Conservation (phyloP, 2,329 filamentous ascomycete species). For the Kalmusia sp. region DNA sequence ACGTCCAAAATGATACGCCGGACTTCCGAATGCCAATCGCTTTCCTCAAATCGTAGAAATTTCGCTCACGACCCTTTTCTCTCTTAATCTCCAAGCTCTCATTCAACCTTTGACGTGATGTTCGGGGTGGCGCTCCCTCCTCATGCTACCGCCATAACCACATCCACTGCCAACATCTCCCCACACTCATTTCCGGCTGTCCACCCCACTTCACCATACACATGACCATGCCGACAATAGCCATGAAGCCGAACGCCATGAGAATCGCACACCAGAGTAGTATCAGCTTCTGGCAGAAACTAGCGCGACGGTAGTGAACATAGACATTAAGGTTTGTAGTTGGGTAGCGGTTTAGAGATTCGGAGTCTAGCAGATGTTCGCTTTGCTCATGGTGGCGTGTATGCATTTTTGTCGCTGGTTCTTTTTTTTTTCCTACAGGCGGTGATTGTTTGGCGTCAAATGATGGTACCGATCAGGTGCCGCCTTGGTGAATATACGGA, state of each 20-base stretch:
- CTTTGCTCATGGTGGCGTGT: neutral
- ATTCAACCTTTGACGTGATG: too few relatives aligned
- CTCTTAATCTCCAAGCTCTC: too few relatives aligned
- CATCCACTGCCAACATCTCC: neutral
- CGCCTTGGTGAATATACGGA: too few relatives aligned
- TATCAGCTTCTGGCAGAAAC: neutral
- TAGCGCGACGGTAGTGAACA: neutral
- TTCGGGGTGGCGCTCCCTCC: too few relatives aligned
- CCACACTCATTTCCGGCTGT: neutral
- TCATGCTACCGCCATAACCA: neutral
- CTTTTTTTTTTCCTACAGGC: too few relatives aligned
- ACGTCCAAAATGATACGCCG: too few relatives aligned
- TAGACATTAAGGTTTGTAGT: neutral
- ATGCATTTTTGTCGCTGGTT: neutral
- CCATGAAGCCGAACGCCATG: neutral
- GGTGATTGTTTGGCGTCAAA: too few relatives aligned
- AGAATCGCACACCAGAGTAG: neutral
- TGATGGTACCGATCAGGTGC: too few relatives aligned
- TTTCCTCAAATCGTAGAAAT: too few relatives aligned
- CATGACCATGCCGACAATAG: neutral
- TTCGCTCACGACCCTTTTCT: too few relatives aligned
- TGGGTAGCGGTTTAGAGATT: neutral
- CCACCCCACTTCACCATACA: neutral
- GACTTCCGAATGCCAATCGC: too few relatives aligned
- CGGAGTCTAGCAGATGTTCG: neutral